Conservation (phyloP, 2,329 filamentous ascomycete genomes). For the Pyrenophora graminea region DNA sequence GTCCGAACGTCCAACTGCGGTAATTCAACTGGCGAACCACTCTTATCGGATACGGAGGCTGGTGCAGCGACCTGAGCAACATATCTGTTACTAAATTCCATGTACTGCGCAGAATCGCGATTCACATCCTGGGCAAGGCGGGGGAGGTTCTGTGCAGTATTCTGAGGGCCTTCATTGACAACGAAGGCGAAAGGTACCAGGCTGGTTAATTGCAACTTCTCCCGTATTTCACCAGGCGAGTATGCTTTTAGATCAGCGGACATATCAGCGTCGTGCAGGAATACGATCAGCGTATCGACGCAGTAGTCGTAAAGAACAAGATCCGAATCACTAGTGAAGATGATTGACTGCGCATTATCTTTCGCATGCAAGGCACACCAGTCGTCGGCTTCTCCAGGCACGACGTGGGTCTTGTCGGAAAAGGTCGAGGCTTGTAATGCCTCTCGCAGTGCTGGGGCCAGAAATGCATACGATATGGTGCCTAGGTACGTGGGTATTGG, state of each 20-base stretch:
- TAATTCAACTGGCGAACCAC: slow-evolving; percentile 6
- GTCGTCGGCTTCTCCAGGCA: slow-evolving; percentile 82
- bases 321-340: slow-evolving; percentile 86
- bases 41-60: slow-evolving; percentile 3
- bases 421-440: slow-evolving; percentile 57
- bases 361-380: slow-evolving; percentile 73
- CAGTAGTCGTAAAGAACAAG: slow-evolving; percentile 76
- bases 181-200: slow-evolving; percentile 49
- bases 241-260: slow-evolving; percentile 44
- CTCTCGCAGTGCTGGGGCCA: slow-evolving; percentile 78
- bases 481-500: slow-evolving; percentile 36
- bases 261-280: slow-evolving; percentile 67
- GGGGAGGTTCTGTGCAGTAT: slow-evolving; percentile 34
- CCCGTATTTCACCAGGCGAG: slow-evolving; percentile 51
- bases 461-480: slow-evolving; percentile 64
- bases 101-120: slow-evolving; percentile 24
- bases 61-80: slow-evolving; percentile 9
- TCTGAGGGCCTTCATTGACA: slow-evolving; percentile 41
- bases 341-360: slow-evolving; percentile 61
- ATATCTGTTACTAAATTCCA: slow-evolving; percentile 40
- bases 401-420: slow-evolving; percentile 58
- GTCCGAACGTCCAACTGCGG: slow-evolving; percentile 40
- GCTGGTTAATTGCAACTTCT: slow-evolving; percentile 50
- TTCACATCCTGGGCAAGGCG: slow-evolving; percentile 29
- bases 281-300: slow-evolving; percentile 63